Evolutionary conservation across 2,329 filamentous ascomycete species (phyloP), one percentile per base, ranked within the genome.

Genomic region (Mollisia scopiformis): DNA sequence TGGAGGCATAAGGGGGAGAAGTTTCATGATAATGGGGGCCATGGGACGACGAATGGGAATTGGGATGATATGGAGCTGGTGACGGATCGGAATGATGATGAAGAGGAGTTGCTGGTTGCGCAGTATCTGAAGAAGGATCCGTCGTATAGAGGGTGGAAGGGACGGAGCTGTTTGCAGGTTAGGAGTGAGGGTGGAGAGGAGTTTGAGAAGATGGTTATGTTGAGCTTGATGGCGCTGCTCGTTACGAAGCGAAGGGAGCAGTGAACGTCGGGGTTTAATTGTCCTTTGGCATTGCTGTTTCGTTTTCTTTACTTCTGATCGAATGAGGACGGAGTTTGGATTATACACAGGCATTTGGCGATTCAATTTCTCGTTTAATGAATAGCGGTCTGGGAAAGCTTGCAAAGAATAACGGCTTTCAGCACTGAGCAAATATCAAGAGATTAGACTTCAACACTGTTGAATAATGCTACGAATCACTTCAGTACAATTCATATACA

Each of bases 1-100:
- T 59, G 57, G 57, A 41, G 57, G 14, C 57, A 59, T 41, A 27
- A 31, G 7, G 57, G 56, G n/a, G 21, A 35, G 41, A 37, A 37
- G 25, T 43, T 43, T 11, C n/a, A 43, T 23, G 39, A 43, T 43
- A 19, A 1, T n/a, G n/a, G 8, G 7, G 31, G 31, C 3, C 11
- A n/a, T n/a, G n/a, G n/a, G n/a, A n/a, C n/a, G n/a, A n/a, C 31
- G 25, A 23, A 10, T 11, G 47, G 37, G 39, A 59, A 59, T 33
- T 35, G 51, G 23, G 57, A 59, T 55, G 57, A 59, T 50, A 39
- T 59, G 51, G 57, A 59, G 23, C n/a, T 59, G 28, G 50, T 59
- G 19, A 21, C 39, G 3, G 57, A 55, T 13, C 23, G 54, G 8
- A 30, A 55, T 4, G 56, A 58, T 43, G 35, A 52, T 11, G 57